Base-by-base conservation (phyloP, 2,329 filamentous ascomycete species). In the Fusarium floridanum region DNA sequence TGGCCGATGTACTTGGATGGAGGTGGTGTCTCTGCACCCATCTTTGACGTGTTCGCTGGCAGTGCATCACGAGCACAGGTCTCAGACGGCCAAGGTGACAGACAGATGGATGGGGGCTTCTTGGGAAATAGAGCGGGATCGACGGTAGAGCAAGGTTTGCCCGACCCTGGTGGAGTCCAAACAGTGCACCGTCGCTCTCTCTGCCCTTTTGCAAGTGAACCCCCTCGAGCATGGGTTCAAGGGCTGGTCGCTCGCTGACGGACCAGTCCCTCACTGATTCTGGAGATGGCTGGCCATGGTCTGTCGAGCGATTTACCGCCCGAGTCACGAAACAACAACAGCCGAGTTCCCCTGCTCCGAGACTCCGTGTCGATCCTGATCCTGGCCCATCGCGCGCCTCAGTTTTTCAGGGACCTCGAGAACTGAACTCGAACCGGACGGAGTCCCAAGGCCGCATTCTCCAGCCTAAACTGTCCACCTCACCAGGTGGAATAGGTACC, bases 41-140 rank as follows among this genome's bases (percentile, higher is more conserved):
- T 73, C 66, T 71, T 77, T 74, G 78, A 77, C 71, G 76, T 78
- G 75, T 80, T 79, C 74, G 78, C 77, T 80, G 78, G 77, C 78
- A 79, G 64, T 75, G 74, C 74, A 77, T 80, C 78, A 79, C 75
- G 71, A 76, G 74, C 62, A 71, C 70, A 68, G 61, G 76, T 76
- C 71, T 76, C 72, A 78, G 71, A 77, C 67, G 73, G 63, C 69
- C 69, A 76, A 70, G 59, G 62, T 66, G 68, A 61, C 64, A 70
- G 68, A 70, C 57, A 64, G 65, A 67, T 69, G 61, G 63, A 72
- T 67, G 67, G 67, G 66, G 60, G 64, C 57, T 56, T 65, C 74
- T 24, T 70, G 69, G 68, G 64, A 73, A 67, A 66, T 66, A 29
- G 64, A 75, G 67, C 68, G 64, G 68, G 76, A 77, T 78, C 76